These are phyloP conservation scores for Mycena olivaceomarginata DNA, from an alignment of 768 basidiomycete genomes.

Conservation along the genomic window DNA sequence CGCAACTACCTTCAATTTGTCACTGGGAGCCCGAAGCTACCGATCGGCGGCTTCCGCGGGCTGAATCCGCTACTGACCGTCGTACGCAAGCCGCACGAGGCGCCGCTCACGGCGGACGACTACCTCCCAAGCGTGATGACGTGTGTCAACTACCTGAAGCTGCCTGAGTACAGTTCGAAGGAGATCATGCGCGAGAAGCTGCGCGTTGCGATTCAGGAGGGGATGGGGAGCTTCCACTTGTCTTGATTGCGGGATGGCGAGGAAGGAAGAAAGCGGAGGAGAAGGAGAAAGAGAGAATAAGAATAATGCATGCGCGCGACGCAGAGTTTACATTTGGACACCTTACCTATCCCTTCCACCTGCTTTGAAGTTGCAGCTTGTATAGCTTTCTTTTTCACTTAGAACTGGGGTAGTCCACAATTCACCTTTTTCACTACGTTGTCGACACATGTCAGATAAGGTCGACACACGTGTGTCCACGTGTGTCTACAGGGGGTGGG, in stretches of 20 bases:
- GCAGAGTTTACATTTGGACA: constrained; percentile 31
- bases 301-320: constrained; percentile 8
- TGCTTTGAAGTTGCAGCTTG: constrained; percentile 9
- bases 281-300: constrained; percentile 9
- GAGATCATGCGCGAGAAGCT: constrained; percentile 90
- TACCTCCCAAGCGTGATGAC: constrained; percentile 99
- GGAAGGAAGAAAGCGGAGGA: neutral
- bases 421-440: neutral
- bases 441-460: no score
- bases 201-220: constrained; percentile 91
- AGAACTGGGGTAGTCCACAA: constrained; percentile 32
- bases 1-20: constrained; percentile 97
- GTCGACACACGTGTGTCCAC: no score
- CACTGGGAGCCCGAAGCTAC: constrained; percentile 97
- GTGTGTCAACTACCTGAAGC: constrained; percentile 96
- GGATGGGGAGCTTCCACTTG: constrained; percentile 97
- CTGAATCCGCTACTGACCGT: constrained; percentile 96
- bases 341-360: constrained; percentile 23
- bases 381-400: constrained; percentile 24
- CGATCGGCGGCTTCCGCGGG: constrained; percentile 97
- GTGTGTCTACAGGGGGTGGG: no score
- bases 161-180: constrained; percentile 96
- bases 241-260: constrained; percentile 71
- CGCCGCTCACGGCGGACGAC: constrained; percentile 93
- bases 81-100: constrained; percentile 96